Evolutionary conservation across 1,284 basidiomycete genomes (phyloP), one percentile per base, ranked within the genome.

Genomic region (Athelia sp.): DNA sequence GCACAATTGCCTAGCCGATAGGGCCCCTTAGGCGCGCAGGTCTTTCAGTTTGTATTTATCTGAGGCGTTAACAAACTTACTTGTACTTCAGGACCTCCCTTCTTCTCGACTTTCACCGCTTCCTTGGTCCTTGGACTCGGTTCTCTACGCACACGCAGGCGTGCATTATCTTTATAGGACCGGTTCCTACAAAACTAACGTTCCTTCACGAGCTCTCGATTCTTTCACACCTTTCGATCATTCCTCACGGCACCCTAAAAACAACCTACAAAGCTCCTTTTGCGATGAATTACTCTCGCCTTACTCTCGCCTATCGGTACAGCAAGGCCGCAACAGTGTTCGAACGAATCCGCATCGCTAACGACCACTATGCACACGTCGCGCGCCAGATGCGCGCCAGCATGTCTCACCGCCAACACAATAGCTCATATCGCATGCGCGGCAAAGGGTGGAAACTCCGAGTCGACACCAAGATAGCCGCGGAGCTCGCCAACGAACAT

Each of bases 391-490:
- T 67, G 36, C 73, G 75, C 48, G 49, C 56, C 48, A 51, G 60
- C 23, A 54, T 62, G 8, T 23, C 57, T 48, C 8, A 70, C 62
- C 13, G 74, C 72, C 0, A 53, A 65, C 54, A 74, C 73, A 56
- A 78, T 78, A 40, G 36, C 19, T 4, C 36, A 6, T 40, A 40
- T 1, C 72, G 70, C 44, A 68, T 59, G 2, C 72, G 65, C 23
- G 80, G 81, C 9, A 53, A 52, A 17, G 54, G 57, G 21, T 67
- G 74, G 13, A 66, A 70, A 10, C 72, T 82, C 8, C 54, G 52
- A 24, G 62, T 82, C 40, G 65, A 77, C 58, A 69, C 70, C 23
- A 47, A 56, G 9, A 65, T 64, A 32, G 80, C 81, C 1, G 56
- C 62, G 19, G 63, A 60, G 8, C 72, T 71, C 49, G 67, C 72